A percentile compares a stretch with the other conserved stretches of the same genome.
Evolutionary conservation across 495 filamentous ascomycete species (phyloP).

Genomic region (Penicillium paradoxum): DNA sequence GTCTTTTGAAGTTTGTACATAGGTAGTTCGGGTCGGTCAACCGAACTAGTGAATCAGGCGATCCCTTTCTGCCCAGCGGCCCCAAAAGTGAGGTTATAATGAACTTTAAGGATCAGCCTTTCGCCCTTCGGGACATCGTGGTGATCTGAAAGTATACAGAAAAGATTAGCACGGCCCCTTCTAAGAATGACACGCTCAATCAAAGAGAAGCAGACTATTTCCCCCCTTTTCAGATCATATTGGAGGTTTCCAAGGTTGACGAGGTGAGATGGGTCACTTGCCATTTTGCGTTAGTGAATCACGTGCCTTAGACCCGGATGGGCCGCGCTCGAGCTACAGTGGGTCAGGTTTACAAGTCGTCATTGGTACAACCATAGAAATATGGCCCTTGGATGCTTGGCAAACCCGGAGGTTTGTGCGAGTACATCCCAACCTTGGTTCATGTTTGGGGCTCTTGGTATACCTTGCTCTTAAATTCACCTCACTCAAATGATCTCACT

Average conservation of each 20-base stretch:
- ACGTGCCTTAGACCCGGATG: background rate
- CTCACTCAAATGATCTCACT: too few relatives aligned
- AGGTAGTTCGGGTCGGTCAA: too few relatives aligned
- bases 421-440: too few relatives aligned
- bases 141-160: constrained; percentile 81
- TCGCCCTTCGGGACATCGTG: constrained; percentile 65
- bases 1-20: too few relatives aligned
- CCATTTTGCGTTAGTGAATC: background rate
- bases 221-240: background rate
- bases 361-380: background rate
- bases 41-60: too few relatives aligned
- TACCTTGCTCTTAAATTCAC: too few relatives aligned
- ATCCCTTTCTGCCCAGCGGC: too few relatives aligned
- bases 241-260: too few relatives aligned
- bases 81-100: background rate
- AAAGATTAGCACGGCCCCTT: constrained; percentile 99
- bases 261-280: too few relatives aligned
- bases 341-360: background rate
- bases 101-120: background rate
- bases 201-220: constrained; percentile 89
- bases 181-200: constrained; percentile 99
- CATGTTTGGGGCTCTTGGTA: too few relatives aligned
- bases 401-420: too few relatives aligned
- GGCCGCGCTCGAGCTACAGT: background rate
- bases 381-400: background rate